Evolutionary conservation across 768 basidiomycete genomes (phyloP).

Genomic region (Macrolepiota dolichaula): DNA sequence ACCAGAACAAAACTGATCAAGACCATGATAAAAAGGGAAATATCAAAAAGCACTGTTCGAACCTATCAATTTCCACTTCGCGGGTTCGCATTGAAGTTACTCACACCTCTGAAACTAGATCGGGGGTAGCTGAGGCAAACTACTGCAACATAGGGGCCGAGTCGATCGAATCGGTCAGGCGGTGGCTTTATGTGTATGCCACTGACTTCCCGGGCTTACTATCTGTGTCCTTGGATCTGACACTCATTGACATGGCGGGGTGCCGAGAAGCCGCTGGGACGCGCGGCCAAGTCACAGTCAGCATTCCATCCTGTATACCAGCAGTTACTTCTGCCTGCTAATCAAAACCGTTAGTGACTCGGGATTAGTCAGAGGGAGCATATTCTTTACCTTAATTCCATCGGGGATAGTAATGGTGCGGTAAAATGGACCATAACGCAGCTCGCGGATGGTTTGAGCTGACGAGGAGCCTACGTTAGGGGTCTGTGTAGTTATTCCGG

Average conservation of each 20-base stretch:
- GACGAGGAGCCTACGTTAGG: neutral
- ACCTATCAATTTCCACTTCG: too few species aligned
- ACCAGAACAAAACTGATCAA: too few species aligned
- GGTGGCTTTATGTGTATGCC: neutral
- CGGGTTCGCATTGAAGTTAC: too few species aligned
- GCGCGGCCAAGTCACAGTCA: conserved; percentile 40
- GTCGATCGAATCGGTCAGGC: neutral
- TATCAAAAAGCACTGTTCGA: too few species aligned
- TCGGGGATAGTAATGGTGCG: conserved; percentile 33
- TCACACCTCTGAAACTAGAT: too few species aligned
- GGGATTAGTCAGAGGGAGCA: conserved; percentile 9
- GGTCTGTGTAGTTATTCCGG: neutral
- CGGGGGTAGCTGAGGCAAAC: neutral
- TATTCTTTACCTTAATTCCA: conserved; percentile 37
- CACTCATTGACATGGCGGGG: neutral
- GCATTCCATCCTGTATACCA: conserved; percentile 34
- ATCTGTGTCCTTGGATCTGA: neutral
- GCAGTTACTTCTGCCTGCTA: conserved; percentile 36
- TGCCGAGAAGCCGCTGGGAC: conserved; percentile 4
- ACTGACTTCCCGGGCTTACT: neutral
- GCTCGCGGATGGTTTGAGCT: conserved; percentile 28
- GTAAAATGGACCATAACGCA: conserved; percentile 42
- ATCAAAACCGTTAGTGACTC: conserved; percentile 21
- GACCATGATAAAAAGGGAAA: too few species aligned
- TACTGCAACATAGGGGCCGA: neutral